Base-by-base conservation (phyloP, 2,329 filamentous ascomycete species). In the Venturia aucupariae region DNA sequence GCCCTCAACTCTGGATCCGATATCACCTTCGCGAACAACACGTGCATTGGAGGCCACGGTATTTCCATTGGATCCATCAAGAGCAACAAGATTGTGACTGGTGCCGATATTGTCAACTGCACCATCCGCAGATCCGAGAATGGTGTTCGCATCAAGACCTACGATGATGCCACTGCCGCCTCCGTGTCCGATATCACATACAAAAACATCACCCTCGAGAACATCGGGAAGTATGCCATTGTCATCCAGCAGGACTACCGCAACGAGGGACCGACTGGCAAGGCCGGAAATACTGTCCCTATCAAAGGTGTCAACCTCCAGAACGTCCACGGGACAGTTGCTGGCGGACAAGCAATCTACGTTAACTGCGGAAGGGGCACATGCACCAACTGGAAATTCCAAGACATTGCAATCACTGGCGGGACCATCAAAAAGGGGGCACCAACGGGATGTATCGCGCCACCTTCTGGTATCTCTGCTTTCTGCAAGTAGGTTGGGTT, bases 51-150 rank as follows among this genome's bases (percentile, higher is more conserved):
- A 22, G 81, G 81, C 22, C 82, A 84, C 70, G 84, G 83, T 62
- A 74, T 86, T 24, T 82, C 80, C 64, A 84, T 87, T 68, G 82
- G 83, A 60, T 83, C 80, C 4, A 80, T 86, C 19, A 60, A 60
- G n/a, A 0, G 2, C 13, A 82, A 83, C 51, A 81, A 80, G 15
- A 70, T 69, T 68, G 59, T 60, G n/a, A 38, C n/a, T 7, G 59
- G 59, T 41, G 59, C 22, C n/a, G 15, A 24, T 4, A 38, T 60
- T n/a, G 5, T 22, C 46, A 59, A 59, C 22, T 83, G 83, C 72
- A 74, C 70, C 8, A 81, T 85, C 32, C 69, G 74, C 22, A 73
- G 83, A 1, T 69, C 76, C 0, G 72, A 79, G 61, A 84, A 85
- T 71, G 84, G 82, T 63, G 76, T 84, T 61, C 82, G 83, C 65